A percentile compares a stretch with the other conserved stretches of the same genome.
Conservation (phyloP, 2,329 filamentous ascomycete genomes). For the Juglanconis juglandina region DNA sequence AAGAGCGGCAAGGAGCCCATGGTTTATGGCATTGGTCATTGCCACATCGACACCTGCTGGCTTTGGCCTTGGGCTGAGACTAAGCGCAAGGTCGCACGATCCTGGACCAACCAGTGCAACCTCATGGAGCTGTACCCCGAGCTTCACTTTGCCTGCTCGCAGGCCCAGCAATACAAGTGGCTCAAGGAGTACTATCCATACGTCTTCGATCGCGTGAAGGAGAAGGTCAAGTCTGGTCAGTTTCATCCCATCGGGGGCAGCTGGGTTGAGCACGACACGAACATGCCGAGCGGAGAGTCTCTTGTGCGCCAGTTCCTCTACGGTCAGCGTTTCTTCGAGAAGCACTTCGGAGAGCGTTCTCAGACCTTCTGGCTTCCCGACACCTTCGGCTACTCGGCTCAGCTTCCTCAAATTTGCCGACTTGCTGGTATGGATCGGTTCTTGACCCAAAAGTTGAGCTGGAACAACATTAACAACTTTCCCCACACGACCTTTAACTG, state of each 20-base stretch:
- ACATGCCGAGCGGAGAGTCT: constrained; percentile 92
- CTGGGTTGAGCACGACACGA: constrained; percentile 99
- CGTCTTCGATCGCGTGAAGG: constrained; percentile 85
- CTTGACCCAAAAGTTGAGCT: constrained; percentile 97
- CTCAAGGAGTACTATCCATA: constrained; percentile 84
- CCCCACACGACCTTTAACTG: constrained; percentile 99
- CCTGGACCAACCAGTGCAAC: constrained; percentile 95
- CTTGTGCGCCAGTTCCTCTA: constrained; percentile 92
- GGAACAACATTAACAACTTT: constrained; percentile 99
- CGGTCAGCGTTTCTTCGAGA: constrained; percentile 91
- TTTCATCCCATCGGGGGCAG: constrained; percentile 96
- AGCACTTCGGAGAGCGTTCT: constrained; percentile 82
- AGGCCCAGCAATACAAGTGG: constrained; percentile 98
- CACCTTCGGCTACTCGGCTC: constrained; percentile 94
- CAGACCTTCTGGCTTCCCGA: constrained; percentile 97
- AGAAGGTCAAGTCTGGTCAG: constrained; percentile 81
- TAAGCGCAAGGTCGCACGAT: constrained; percentile 90
- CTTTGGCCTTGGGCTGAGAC: constrained; percentile 98
- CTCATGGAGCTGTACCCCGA: constrained; percentile 94
- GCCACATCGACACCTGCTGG: constrained; percentile 98
- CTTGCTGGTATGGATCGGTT: constrained; percentile 95
- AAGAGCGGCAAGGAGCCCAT: constrained; percentile 69
- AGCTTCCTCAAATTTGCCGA: constrained; percentile 89
- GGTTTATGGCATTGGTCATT: constrained; percentile 89
- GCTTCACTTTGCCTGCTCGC: constrained; percentile 85